Evolutionary conservation across 106 monocot species (phyloP).

Genomic region (Phalaenopsis equestris): DNA sequence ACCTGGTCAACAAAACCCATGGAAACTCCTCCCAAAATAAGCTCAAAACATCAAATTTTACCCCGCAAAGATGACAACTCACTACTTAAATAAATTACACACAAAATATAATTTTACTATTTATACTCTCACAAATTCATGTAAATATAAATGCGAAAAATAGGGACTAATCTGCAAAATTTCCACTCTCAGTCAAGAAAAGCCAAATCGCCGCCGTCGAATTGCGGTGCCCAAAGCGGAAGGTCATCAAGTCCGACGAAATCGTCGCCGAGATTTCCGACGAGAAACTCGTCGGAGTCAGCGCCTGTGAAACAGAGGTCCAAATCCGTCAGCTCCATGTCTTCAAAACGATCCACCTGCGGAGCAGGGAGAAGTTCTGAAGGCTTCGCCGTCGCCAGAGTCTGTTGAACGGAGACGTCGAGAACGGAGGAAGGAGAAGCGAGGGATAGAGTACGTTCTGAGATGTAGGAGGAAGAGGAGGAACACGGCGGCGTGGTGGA

Average conservation of each 20-base stretch:
- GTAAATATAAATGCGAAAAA: neutral
- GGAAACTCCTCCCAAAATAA: neutral
- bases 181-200: neutral
- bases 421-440: conserved; percentile 24
- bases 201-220: conserved; percentile 17
- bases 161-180: conserved; percentile 8
- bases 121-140: neutral
- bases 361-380: neutral
- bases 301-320: neutral
- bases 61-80: neutral
- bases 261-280: conserved; percentile 21
- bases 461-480: neutral
- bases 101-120: neutral
- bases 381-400: neutral
- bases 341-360: neutral
- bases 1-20: neutral
- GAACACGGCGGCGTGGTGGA: neutral
- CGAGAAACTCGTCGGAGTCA: conserved; percentile 7
- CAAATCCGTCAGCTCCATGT: neutral
- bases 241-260: conserved; percentile 18
- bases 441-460: neutral
- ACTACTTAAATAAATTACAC: neutral
- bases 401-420: neutral
- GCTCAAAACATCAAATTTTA: neutral
- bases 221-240: conserved; percentile 13